Conservation (phyloP, 179 eudicot species). For the Spinacia oleracea region DNA sequence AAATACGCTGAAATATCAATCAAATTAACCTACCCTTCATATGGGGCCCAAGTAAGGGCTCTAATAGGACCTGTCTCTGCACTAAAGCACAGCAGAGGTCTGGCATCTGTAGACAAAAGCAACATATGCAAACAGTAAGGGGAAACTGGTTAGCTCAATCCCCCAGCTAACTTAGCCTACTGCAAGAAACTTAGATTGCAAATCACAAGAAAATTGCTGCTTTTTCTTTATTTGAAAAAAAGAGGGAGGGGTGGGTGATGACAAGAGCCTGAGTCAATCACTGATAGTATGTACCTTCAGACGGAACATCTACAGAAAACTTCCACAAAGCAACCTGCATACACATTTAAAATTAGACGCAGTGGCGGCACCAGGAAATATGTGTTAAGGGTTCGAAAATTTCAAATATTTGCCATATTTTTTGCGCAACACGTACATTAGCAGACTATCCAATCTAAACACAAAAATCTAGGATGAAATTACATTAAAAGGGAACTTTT, state of each 20-base stretch:
- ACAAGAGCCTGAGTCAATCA: neutral
- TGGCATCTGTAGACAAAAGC: slow-evolving; percentile 55
- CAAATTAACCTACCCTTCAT: slow-evolving; percentile 57
- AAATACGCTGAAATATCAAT: neutral
- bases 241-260: neutral
- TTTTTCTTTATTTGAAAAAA: neutral
- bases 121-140: neutral
- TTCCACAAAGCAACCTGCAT: slow-evolving; percentile 95
- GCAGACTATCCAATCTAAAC: too few species aligned
- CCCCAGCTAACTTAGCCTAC: neutral
- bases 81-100: slow-evolving; percentile 80
- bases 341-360: slow-evolving; percentile 8
- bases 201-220: neutral
- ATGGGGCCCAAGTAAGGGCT: slow-evolving; percentile 89
- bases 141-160: neutral
- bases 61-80: slow-evolving; percentile 95
- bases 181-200: neutral
- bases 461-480: too few species aligned
- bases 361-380: too few species aligned
- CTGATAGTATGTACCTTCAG: slow-evolving; percentile 50
- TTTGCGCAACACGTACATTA: too few species aligned
- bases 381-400: too few species aligned
- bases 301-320: slow-evolving; percentile 50
- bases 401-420: too few species aligned
- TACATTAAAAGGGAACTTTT: too few species aligned